A percentile compares a stretch with the other conserved stretches of the same genome.
These are phyloP conservation scores for Plasmodium chabaudi DNA, from an alignment of 169 alveolate species.

Conservation along the genomic window DNA sequence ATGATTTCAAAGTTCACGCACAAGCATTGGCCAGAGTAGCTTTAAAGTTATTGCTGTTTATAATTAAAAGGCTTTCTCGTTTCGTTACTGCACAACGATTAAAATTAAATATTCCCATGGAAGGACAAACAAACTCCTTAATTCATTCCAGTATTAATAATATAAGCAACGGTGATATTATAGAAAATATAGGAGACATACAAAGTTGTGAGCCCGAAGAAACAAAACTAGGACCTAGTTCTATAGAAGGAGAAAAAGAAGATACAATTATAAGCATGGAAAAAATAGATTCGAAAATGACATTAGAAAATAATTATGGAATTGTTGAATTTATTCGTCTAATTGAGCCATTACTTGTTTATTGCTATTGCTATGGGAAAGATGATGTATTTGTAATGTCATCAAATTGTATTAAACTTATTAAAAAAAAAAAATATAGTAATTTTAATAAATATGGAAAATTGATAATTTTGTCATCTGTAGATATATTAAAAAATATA, in stretches of 20 bases:
- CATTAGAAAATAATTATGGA: neutral
- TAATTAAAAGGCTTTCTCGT: slow-evolving; percentile 25
- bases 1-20: slow-evolving; percentile 69
- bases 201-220: neutral
- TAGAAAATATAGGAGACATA: neutral
- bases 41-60: slow-evolving; percentile 27
- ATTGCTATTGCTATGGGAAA: slow-evolving; percentile 72
- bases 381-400: slow-evolving; percentile 67
- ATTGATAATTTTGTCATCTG: slow-evolving; percentile 58
- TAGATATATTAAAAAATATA: slow-evolving; percentile 67
- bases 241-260: neutral
- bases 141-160: neutral
- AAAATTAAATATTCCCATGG: neutral
- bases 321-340: slow-evolving; percentile 27
- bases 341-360: slow-evolving; percentile 74
- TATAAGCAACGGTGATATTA: neutral
- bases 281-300: neutral
- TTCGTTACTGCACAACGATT: neutral
- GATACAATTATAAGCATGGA: neutral
- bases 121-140: neutral
- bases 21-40: slow-evolving; percentile 54
- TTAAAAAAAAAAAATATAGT: slow-evolving; percentile 43
- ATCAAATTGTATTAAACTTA: slow-evolving; percentile 56
- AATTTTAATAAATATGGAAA: slow-evolving; percentile 66
- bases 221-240: neutral